Base-by-base conservation (phyloP, 2,329 filamentous ascomycete species). In the Aspergillus pseudoglaucus region DNA sequence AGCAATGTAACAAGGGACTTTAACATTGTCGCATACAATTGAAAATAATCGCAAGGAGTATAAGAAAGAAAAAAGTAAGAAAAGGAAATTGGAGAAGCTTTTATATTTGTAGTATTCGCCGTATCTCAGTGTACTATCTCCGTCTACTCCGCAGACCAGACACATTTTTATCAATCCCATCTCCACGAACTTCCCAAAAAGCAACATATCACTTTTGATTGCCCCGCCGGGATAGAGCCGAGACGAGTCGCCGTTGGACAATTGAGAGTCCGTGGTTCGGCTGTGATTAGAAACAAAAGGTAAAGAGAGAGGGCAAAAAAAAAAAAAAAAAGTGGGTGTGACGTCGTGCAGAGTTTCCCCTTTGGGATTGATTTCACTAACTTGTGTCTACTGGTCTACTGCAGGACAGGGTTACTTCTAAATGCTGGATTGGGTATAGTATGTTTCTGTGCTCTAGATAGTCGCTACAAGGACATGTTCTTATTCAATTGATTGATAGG, bases 301-400 rank as follows among this genome's bases (percentile, higher is more conserved):
- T 35, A 35, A 15, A 35, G 32, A 12, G n/a, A 6, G n/a, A 33
- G n/a, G 27, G 17, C 22, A 48, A 48, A 33, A 39, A 20, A 32
- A 48, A 48, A 33, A 41, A 49, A 44, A 42, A 47, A 44, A 57
- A 55, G 54, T 39, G 53, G 54, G 50, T 51, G 44, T 47, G 46
- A 53, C 47, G 37, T 64, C 66, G 65, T 67, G 59, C 59, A 58
- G 65, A 68, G 63, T 57, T 69, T 68, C 66, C 66, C 55, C 38
- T 48, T 37, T 42, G n/a, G 15, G 25, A 14, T 42, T 6, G 12
- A 8, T 9, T 9, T 15, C 40, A n/a, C 40, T 42, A 12, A 25
- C 15, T 41, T 3, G 8, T 20, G 17, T 41, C 4, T 41, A 33
- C 20, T 20, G 20, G n/a, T n/a, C n/a, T n/a, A n/a, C 22, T 22